These are phyloP conservation scores for Colletotrichum spaethianum DNA, from an alignment of 2,329 filamentous ascomycete genomes.

Conservation along the genomic window DNA sequence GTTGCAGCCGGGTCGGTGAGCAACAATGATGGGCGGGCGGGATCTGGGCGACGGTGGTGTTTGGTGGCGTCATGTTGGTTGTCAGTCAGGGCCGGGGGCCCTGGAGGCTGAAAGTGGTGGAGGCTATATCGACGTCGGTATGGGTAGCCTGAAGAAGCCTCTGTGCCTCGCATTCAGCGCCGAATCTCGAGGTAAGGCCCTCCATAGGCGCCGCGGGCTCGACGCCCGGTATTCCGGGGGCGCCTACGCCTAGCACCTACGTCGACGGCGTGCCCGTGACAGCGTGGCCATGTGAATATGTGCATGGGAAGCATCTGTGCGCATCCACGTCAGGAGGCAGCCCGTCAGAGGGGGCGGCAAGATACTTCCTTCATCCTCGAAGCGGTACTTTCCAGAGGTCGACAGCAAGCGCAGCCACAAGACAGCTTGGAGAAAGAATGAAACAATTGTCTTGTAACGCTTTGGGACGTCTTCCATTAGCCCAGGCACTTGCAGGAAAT, in stretches of 20 bases:
- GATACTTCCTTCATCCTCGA: too few species aligned
- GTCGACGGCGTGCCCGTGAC: background rate
- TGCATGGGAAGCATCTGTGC: slow-evolving; percentile 2
- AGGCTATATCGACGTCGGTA: slow-evolving; percentile 11
- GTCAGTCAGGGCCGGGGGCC: background rate
- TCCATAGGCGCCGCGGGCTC: slow-evolving; percentile 4
- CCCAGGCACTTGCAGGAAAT: background rate
- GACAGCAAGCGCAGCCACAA: background rate
- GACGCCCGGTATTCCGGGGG: background rate
- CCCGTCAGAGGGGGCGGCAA: background rate
- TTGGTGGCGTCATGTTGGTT: background rate
- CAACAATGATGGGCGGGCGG: slow-evolving; percentile 16
- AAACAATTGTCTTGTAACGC: background rate
- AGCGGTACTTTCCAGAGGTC: background rate
- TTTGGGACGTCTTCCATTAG: background rate
- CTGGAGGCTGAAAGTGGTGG: background rate
- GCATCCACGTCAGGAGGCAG: background rate
- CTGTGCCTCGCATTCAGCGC: background rate
- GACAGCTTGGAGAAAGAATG: background rate
- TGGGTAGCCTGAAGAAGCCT: background rate
- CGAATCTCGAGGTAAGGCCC: slow-evolving; percentile 15
- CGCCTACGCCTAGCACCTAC: background rate
- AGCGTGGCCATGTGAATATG: background rate
- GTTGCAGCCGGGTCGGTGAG: slow-evolving; percentile 18
- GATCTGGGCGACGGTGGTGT: slow-evolving; percentile 3